Percentiles rank a stretch among this genome's conserved stretches.
Conservation (phyloP, 75 land plant genomes). For the Sequoiadendron giganteum region DNA sequence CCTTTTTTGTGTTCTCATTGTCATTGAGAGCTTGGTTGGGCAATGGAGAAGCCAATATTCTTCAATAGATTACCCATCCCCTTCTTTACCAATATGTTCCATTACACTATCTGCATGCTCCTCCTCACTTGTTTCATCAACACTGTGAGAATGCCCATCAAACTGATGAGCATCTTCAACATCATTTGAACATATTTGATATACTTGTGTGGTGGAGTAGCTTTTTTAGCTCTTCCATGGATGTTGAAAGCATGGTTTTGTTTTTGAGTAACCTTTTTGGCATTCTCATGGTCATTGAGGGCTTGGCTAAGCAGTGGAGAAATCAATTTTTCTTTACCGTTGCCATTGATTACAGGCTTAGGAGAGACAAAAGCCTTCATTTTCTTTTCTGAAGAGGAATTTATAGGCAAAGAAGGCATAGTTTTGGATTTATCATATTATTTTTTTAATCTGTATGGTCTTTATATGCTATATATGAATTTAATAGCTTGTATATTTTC, state of each 20-base stretch:
- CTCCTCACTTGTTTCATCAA: background rate
- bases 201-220: background rate
- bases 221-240: background rate
- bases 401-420: background rate
- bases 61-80: background rate
- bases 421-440: background rate
- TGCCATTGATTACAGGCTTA: background rate
- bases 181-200: background rate
- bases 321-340: background rate
- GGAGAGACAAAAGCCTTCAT: background rate
- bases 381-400: constrained; percentile 2
- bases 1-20: background rate
- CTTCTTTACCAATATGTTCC: background rate
- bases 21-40: background rate
- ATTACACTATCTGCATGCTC: background rate
- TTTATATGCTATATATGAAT: no score
- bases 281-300: background rate
- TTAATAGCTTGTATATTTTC: no score
- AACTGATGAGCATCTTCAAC: background rate
- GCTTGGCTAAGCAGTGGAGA: background rate
- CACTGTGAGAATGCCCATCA: background rate
- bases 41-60: background rate
- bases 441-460: no score
- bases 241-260: background rate
- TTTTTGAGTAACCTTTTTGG: background rate